Percentiles rank a stretch among this genome's conserved stretches.
Conservation (phyloP, 2,329 filamentous ascomycete genomes). For the Dothiorella sarmentorum region DNA sequence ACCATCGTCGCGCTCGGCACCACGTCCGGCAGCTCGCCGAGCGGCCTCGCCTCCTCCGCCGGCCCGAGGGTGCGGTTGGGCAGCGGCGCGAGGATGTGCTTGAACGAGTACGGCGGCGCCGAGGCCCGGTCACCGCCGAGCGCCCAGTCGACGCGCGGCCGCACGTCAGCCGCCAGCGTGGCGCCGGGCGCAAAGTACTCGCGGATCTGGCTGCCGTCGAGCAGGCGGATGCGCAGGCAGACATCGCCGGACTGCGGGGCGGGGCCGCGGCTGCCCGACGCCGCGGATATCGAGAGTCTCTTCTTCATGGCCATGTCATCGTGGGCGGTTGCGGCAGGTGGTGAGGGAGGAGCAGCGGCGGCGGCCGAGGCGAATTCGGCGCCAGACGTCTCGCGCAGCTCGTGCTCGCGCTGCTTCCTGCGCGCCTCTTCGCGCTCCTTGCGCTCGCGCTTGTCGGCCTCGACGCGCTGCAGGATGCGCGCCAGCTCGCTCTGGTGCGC, state of each 20-base stretch:
- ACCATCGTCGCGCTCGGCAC: constrained; percentile 79
- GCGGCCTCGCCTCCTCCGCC: constrained; percentile 66
- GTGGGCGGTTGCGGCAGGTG: too few species aligned
- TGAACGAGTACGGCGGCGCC: constrained; percentile 70
- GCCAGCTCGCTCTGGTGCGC: constrained; percentile 66
- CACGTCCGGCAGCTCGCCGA: constrained; percentile 65
- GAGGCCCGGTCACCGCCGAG: constrained; percentile 28
- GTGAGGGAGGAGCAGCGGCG: too few species aligned
- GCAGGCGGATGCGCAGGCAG: constrained; percentile 70
- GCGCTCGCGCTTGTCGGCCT: constrained; percentile 70
- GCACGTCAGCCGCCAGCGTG: constrained; percentile 63
- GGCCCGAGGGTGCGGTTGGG: constrained; percentile 72
- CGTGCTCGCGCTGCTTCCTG: constrained; percentile 31
- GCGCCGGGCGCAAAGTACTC: constrained; percentile 63
- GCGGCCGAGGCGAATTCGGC: neutral
- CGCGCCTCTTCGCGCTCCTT: constrained; percentile 40
- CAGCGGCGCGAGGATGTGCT: constrained; percentile 73
- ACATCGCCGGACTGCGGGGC: constrained; percentile 32
- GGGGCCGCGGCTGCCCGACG: constrained; percentile 23
- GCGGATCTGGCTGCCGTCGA: constrained; percentile 79
- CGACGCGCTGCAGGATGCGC: constrained; percentile 70
- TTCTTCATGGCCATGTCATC: neutral
- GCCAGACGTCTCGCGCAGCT: constrained; percentile 1
- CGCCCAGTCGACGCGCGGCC: constrained; percentile 71
- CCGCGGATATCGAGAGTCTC: constrained; percentile 1